Percentiles rank a stretch among this genome's conserved stretches.
These are phyloP conservation scores for Plasmopara viticola DNA, from an alignment of 352 stramenopile species.

Conservation along the genomic window DNA sequence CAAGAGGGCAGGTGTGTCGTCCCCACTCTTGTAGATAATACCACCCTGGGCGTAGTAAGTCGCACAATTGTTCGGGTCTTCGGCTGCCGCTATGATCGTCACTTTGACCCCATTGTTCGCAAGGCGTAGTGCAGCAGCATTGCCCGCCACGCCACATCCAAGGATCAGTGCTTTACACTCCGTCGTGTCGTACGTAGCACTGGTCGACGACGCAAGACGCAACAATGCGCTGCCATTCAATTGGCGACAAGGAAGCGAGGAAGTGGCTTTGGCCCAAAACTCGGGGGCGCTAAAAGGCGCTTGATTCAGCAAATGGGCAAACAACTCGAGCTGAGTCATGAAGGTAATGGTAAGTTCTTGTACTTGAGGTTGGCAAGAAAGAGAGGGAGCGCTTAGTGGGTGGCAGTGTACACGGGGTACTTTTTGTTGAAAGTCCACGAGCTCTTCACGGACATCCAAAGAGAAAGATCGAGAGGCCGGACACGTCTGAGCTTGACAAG, in stretches of 20 bases:
- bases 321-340: constrained; percentile 56
- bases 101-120: constrained; percentile 69
- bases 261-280: constrained; percentile 19
- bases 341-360: constrained; percentile 2
- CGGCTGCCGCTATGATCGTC: constrained; percentile 68
- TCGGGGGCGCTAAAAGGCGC: constrained; percentile 28
- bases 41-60: constrained; percentile 94
- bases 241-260: constrained; percentile 27
- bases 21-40: constrained; percentile 91
- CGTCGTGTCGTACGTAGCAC: constrained; percentile 42
- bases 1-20: constrained; percentile 83
- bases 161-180: constrained; percentile 62
- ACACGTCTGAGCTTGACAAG: constrained; percentile 13
- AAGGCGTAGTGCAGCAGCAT: constrained; percentile 67
- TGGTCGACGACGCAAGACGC: constrained; percentile 29
- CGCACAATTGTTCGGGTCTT: constrained; percentile 87
- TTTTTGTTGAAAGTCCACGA: constrained; percentile 83
- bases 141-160: constrained; percentile 73
- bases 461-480: constrained; percentile 15
- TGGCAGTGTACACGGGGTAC: constrained; percentile 66
- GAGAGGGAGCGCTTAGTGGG: constrained; percentile 36
- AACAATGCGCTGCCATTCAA: constrained; percentile 28
- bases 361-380: constrained; percentile 4
- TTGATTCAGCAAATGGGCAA: constrained; percentile 14
- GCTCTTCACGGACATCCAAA: constrained; percentile 78